phyloP scores from a whole-genome alignment of 805 yeast genomes.

The Pichia gijzeniarum region DNA sequence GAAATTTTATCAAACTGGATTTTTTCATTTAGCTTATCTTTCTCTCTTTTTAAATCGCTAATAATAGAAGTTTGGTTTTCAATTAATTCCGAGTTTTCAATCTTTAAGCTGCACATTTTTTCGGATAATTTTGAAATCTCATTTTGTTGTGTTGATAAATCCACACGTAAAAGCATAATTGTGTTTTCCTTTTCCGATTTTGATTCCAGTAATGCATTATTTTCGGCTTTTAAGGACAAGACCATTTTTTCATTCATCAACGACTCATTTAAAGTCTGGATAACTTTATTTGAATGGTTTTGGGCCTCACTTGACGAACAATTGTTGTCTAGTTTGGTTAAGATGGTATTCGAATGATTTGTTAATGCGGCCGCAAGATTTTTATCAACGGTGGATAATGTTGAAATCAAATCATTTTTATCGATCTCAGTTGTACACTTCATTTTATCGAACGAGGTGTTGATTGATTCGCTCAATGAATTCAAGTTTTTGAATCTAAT shows the following conservation, averaged over 20 bases:
- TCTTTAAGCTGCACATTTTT: constrained; percentile 25
- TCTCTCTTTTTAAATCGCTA: neutral
- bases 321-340: neutral
- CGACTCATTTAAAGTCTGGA: neutral
- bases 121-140: neutral
- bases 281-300: neutral
- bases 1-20: neutral
- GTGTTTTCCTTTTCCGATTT: neutral
- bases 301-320: neutral
- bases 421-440: neutral
- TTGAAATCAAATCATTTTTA: neutral
- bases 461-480: neutral
- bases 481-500: constrained; percentile 1
- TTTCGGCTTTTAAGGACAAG: neutral
- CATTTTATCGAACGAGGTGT: neutral
- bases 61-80: constrained; percentile 15
- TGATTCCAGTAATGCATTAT: neutral
- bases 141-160: neutral
- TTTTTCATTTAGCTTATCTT: neutral
- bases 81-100: constrained; percentile 31
- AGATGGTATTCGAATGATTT: neutral
- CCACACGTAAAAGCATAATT: neutral
- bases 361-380: neutral
- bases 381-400: constrained; percentile 8
- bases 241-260: neutral